A percentile compares a stretch with the other conserved stretches of the same genome.
phyloP scores from a whole-genome alignment of 1,284 basidiomycete genomes.

The Microbotryomycetes sp. region DNA sequence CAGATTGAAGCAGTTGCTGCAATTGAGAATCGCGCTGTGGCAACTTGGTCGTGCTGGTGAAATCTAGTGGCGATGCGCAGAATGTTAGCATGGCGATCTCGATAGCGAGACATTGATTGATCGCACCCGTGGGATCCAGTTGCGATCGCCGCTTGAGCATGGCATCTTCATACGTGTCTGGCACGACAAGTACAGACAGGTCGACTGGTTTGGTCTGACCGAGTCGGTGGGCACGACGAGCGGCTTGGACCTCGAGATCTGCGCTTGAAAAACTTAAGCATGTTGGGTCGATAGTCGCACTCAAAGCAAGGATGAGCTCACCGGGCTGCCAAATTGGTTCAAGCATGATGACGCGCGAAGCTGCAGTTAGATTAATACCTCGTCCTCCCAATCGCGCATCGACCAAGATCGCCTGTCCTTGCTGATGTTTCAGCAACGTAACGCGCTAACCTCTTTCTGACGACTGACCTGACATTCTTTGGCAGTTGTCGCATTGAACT shows the following conservation, averaged over 20 bases:
- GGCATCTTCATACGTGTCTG: slow-evolving; percentile 17
- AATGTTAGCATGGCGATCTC: background rate
- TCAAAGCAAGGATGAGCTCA: background rate
- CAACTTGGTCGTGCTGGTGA: slow-evolving; percentile 16
- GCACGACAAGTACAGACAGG: slow-evolving; percentile 24
- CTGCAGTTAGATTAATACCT: slow-evolving; percentile 22
- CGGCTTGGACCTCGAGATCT: slow-evolving; percentile 27
- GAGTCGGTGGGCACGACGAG: slow-evolving; percentile 30
- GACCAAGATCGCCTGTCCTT: slow-evolving; percentile 20
- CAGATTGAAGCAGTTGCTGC: slow-evolving; percentile 11
- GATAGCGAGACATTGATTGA: background rate
- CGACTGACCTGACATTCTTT: slow-evolving; percentile 7
- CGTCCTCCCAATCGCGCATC: slow-evolving; percentile 29
- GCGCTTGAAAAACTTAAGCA: background rate
- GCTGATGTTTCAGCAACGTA: no score
- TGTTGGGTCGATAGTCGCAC: background rate
- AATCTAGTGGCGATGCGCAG: slow-evolving; percentile 1
- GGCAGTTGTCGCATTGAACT: slow-evolving; percentile 22
- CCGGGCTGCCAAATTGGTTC: slow-evolving; percentile 29
- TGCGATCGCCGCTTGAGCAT: slow-evolving; percentile 15
- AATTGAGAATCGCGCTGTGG: slow-evolving; percentile 23
- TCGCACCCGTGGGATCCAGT: slow-evolving; percentile 12
- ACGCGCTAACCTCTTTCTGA: no score
- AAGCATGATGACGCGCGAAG: slow-evolving; percentile 21
- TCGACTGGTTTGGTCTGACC: slow-evolving; percentile 26